Evolutionary conservation across 495 filamentous ascomycete species (phyloP).

Genomic region (Podospora didyma): DNA sequence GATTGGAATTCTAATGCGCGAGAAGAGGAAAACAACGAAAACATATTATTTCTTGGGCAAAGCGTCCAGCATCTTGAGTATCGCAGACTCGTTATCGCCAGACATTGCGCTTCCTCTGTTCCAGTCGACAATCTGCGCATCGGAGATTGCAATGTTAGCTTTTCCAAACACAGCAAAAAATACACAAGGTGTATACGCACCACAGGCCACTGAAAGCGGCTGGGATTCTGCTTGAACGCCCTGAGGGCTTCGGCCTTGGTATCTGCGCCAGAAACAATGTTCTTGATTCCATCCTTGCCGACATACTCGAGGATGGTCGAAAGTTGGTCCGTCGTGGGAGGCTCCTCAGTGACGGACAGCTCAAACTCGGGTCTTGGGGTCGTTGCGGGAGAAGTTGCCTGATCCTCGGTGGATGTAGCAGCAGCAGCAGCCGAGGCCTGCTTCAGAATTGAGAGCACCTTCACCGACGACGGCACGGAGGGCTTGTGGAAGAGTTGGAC

Average conservation of each 20-base stretch:
- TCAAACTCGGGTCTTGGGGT: conserved; percentile 64
- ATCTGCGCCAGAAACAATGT: conserved; percentile 66
- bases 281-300: conserved; percentile 48
- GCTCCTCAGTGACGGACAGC: conserved; percentile 74
- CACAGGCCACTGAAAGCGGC: conserved; percentile 69
- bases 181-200: conserved; percentile 38
- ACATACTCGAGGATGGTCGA: conserved; percentile 84
- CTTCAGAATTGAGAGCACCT: conserved; percentile 69
- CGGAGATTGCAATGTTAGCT: conserved; percentile 7
- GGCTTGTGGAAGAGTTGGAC: conserved; percentile 95
- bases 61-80: conserved; percentile 66
- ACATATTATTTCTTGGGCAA: conserved; percentile 47
- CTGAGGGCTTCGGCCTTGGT: conserved; percentile 71
- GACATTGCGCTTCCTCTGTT: conserved; percentile 76
- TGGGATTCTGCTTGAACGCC: conserved; percentile 56
- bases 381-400: conserved; percentile 54
- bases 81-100: conserved; percentile 77
- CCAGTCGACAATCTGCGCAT: conserved; percentile 80
- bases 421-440: conserved; percentile 61
- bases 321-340: conserved; percentile 81
- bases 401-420: conserved; percentile 57
- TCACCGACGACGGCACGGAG: conserved; percentile 56
- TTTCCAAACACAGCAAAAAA: not conserved
- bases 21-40: too few relatives aligned
- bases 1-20: not conserved